Conservation (phyloP, 1,284 basidiomycete genomes). For the Cutaneotrichosporon cyanovorans region DNA sequence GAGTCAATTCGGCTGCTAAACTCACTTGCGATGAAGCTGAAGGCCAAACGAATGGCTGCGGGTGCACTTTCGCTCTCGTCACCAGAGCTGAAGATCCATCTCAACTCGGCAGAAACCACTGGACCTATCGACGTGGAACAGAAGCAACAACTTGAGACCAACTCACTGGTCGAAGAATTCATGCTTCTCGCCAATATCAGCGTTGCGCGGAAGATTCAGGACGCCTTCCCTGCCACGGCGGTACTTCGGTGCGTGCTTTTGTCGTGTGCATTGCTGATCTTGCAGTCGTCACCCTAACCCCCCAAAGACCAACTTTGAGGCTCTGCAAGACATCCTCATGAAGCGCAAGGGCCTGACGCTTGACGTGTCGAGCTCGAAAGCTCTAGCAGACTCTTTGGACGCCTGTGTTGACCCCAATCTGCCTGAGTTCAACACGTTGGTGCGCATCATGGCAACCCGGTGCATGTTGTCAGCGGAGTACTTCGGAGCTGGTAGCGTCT, state of each 20-base stretch:
- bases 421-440: conserved; percentile 91
- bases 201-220: conserved; percentile 85
- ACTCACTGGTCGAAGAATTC: conserved; percentile 96
- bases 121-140: conserved; percentile 98
- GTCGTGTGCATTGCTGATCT: background rate
- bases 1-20: conserved; percentile 85
- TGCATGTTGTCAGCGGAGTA: conserved; percentile 99
- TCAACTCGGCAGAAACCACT: conserved; percentile 84
- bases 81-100: conserved; percentile 93
- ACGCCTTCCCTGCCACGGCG: conserved; percentile 90
- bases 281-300: conserved; percentile 84
- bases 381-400: conserved; percentile 85
- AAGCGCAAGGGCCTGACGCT: conserved; percentile 80
- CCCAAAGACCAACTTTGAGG: conserved; percentile 90
- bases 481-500: conserved; percentile 90
- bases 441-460: conserved; percentile 97
- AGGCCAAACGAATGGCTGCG: conserved; percentile 77
- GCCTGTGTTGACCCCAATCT: conserved; percentile 70
- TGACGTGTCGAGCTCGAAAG: conserved; percentile 85
- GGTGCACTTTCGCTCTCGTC: conserved; percentile 96
- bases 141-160: conserved; percentile 87
- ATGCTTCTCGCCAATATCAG: conserved; percentile 97
- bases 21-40: conserved; percentile 75
- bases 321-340: conserved; percentile 81
- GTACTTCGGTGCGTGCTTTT: conserved; percentile 62